Base-by-base conservation (phyloP, 1,284 basidiomycete species). In the Melampsora americana region DNA sequence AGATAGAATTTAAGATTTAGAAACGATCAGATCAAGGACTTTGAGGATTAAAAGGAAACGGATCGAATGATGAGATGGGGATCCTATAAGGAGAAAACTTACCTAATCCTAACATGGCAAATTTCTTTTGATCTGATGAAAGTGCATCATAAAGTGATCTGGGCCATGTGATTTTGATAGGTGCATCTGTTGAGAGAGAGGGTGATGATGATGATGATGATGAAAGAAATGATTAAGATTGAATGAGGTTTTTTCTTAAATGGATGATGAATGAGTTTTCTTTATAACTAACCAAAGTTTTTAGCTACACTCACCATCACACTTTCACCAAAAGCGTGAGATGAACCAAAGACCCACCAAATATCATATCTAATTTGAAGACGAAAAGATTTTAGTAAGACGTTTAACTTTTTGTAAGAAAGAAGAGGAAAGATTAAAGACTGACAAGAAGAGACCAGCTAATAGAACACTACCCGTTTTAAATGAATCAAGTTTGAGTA, bases 401-500 rank as follows among this genome's bases (percentile, higher is more conserved):
- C 20, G 20, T n/a, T 71, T 20, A 11, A 53, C 30, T 14, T 9
- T 26, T 3, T 71, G 30, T 48, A 39, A 77, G 61, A 89, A 92
- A 87, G 88, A 92, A 61, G 95, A 88, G 48, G n/a, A 77, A 64
- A 89, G 92, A 87, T 88, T 92, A 60, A 95, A 88, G 81, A 95
- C 94, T 82, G 95, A 97, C 35, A 95, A 77, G 84, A 96, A 93
- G 39, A 96, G 85, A 0, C 91, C 88, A 1, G 85, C 86, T 1
- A 99, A 86, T 18, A 99, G 87, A 75, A 94, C 88, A 70, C 87
- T 87, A 1, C 94, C 95, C 6, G 95, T 97, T 80, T 87, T 85
- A 86, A 98, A 96, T 23, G 90, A 91, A 84, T 99, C 95, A 53
- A 99, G 84, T 81, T 90, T 90, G 80, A 98, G 85, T 77, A 95